Evolutionary conservation across 2,329 filamentous ascomycete genomes (phyloP).

Genomic region (Rhynchosporium graminicola): DNA sequence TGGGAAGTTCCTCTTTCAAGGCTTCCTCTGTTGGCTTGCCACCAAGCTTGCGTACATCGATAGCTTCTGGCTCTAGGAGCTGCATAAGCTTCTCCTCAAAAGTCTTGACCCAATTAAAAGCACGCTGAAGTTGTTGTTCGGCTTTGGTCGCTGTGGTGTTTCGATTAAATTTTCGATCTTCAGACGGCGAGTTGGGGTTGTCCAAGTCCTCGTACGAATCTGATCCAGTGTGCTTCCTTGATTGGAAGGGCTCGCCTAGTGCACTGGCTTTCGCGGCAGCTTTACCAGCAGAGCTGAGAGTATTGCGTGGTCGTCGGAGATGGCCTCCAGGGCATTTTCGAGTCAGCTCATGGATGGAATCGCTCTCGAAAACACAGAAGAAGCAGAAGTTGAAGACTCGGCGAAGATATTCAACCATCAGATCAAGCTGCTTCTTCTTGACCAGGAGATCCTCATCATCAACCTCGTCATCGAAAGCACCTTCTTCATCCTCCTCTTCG

Average conservation of each 20-base stretch:
- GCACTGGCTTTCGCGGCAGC: constrained; percentile 84
- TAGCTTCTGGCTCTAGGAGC: constrained; percentile 84
- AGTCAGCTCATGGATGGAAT: constrained; percentile 93
- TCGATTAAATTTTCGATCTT: constrained; percentile 70
- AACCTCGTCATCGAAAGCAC: constrained; percentile 70
- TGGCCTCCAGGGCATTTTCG: constrained; percentile 98
- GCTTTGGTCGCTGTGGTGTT: constrained; percentile 68
- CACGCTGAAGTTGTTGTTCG: constrained; percentile 88
- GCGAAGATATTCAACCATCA: constrained; percentile 93
- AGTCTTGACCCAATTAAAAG: constrained; percentile 98
- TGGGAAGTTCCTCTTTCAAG: constrained; percentile 79
- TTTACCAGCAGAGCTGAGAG: constrained; percentile 79
- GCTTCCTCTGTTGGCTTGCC: constrained; percentile 86
- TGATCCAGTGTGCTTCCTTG: constrained; percentile 69
- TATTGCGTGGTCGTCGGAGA: constrained; percentile 84
- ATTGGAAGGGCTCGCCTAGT: constrained; percentile 77
- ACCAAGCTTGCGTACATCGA: constrained; percentile 86
- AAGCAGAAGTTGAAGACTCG: constrained; percentile 99
- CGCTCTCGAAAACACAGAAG: constrained; percentile 98
- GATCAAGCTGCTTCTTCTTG: constrained; percentile 96
- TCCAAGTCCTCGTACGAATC: constrained; percentile 49
- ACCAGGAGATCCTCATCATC: constrained; percentile 87
- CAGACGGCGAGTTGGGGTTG: constrained; percentile 63
- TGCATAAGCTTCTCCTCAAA: constrained; percentile 97
- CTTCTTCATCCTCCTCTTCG: constrained; percentile 72